A percentile compares a stretch with the other conserved stretches of the same genome.
These are phyloP conservation scores for Botrytis sinoallii DNA, from an alignment of 2,329 filamentous ascomycete genomes.

Conservation along the genomic window DNA sequence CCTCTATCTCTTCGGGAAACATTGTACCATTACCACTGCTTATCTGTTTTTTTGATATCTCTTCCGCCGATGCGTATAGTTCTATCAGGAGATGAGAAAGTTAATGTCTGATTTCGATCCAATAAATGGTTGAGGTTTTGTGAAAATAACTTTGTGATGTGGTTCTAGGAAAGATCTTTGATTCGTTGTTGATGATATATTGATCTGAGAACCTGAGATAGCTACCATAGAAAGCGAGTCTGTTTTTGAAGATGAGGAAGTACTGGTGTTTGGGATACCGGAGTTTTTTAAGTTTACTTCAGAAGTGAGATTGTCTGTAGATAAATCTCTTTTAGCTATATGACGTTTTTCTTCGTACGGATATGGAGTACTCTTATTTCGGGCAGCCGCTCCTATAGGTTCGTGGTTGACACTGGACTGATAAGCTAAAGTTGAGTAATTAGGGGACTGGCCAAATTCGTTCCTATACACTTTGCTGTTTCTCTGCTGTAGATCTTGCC, in stretches of 20 bases:
- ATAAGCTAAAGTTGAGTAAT: neutral
- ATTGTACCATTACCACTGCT: neutral
- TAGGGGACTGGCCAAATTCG: neutral
- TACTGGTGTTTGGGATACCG: neutral
- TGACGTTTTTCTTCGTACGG: neutral
- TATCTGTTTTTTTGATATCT: neutral
- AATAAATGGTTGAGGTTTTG: slow-evolving; percentile 2
- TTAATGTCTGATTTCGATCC: neutral
- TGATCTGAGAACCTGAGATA: neutral
- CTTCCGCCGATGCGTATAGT: neutral
- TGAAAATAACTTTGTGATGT: slow-evolving; percentile 4
- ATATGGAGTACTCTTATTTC: neutral
- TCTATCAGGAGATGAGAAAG: neutral
- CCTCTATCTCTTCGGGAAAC: slow-evolving; percentile 11
- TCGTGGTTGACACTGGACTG: neutral
- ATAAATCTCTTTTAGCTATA: neutral
- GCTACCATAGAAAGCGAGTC: slow-evolving; percentile 17
- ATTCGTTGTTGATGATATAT: neutral
- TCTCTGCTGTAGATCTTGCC: neutral
- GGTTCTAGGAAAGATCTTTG: no score
- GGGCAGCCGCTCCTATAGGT: neutral
- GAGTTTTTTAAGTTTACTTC: neutral
- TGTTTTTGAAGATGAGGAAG: neutral
- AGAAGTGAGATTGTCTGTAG: neutral
- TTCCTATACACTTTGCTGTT: neutral